Conservation (phyloP, 352 stramenopile genomes). For the Phytophthora fragariae region DNA sequence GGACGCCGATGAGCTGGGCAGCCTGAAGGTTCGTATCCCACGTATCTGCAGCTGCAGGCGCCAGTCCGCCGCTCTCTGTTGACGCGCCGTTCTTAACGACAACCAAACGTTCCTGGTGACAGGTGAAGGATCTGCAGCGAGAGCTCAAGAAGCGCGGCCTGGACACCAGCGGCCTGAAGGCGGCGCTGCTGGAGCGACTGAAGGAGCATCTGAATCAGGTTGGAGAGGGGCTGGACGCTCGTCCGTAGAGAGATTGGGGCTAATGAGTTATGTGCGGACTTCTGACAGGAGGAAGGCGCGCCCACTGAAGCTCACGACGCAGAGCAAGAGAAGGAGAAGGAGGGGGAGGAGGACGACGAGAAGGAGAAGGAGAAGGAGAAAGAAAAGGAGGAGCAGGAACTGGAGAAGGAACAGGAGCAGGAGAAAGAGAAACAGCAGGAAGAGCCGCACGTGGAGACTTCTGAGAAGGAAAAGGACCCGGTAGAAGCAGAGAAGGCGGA, state of each 20-base stretch:
- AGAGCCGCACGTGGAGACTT: background rate
- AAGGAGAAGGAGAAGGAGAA: background rate
- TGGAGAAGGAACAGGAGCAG: conserved; percentile 1
- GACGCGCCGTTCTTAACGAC: background rate
- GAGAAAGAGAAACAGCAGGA: background rate
- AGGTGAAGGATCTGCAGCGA: conserved; percentile 67
- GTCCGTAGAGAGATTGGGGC: background rate
- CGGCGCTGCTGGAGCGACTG: conserved; percentile 48
- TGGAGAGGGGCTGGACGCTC: too few relatives aligned
- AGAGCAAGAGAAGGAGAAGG: background rate
- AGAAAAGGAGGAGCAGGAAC: background rate
- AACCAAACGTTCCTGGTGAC: background rate
- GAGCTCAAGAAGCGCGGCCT: conserved; percentile 53
- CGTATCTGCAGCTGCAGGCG: background rate
- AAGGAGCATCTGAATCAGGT: conserved; percentile 46
- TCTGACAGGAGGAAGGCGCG: background rate
- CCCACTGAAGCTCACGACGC: background rate
- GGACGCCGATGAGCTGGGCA: conserved; percentile 19
- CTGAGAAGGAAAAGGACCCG: background rate
- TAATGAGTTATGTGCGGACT: background rate
- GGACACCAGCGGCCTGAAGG: conserved; percentile 52
- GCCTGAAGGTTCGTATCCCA: conserved; percentile 32
- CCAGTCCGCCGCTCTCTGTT: background rate
- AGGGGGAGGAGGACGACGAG: background rate
- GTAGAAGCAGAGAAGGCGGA: conserved; percentile 1